phyloP scores from a whole-genome alignment of 495 filamentous ascomycete genomes.

The Rostrohypoxylon terebratum region DNA sequence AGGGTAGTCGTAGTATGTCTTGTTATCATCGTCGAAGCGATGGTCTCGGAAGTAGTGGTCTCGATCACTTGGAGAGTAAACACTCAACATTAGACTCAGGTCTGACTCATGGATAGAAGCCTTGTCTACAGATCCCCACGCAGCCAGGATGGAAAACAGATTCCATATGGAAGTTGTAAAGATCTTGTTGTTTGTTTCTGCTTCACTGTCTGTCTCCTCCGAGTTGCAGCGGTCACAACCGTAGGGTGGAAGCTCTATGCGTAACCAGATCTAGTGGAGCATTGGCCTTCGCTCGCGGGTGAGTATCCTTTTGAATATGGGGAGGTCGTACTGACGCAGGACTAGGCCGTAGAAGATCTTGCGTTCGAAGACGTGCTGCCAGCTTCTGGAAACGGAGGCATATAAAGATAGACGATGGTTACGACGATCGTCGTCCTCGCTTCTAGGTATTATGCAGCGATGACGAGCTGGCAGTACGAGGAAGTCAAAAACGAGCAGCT shows the following conservation, averaged over 20 bases:
- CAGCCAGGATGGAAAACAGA: slow-evolving; percentile 1
- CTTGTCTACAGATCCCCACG: not conserved
- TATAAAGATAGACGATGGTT: not conserved
- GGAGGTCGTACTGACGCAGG: slow-evolving; percentile 4
- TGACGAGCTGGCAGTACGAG: not conserved
- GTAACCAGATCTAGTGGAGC: slow-evolving; percentile 4
- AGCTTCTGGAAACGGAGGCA: not conserved
- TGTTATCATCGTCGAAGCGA: slow-evolving; percentile 3
- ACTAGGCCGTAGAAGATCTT: slow-evolving; percentile 3
- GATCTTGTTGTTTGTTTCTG: not conserved
- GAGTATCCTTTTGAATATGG: not conserved
- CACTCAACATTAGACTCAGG: not conserved
- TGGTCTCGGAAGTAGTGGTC: slow-evolving; percentile 24
- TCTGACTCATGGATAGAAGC: not conserved
- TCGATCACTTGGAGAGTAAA: slow-evolving; percentile 10
- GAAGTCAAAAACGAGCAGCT: slow-evolving; percentile 1
- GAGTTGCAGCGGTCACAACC: not conserved
- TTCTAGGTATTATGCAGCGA: not conserved
- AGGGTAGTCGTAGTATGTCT: not conserved
- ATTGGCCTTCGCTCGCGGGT: not conserved
- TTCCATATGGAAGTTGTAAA: not conserved
- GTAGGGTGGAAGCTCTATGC: slow-evolving; percentile 15
- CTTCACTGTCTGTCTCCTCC: not conserved
- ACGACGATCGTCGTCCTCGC: not conserved
- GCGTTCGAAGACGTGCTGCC: slow-evolving; percentile 10